A percentile compares a stretch with the other conserved stretches of the same genome.
Conservation (phyloP, 2,329 filamentous ascomycete species). For the Boeremia exigua region DNA sequence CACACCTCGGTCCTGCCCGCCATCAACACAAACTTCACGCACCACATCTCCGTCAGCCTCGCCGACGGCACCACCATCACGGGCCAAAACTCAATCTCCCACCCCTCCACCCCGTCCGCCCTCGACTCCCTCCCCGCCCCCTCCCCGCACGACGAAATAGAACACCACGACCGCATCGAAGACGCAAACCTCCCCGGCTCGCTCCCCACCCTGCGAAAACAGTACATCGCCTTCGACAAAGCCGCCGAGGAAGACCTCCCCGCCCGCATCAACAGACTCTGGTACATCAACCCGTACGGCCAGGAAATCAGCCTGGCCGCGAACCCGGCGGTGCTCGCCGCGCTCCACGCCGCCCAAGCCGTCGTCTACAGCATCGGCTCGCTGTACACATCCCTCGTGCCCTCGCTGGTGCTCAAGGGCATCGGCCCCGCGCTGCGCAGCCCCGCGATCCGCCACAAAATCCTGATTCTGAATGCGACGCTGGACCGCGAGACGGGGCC, state of each 20-base stretch:
- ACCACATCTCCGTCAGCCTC: slow-evolving; percentile 88
- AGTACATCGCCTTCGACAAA: slow-evolving; percentile 85
- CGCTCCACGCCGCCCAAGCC: slow-evolving; percentile 68
- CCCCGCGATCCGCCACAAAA: slow-evolving; percentile 68
- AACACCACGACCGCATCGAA: slow-evolving; percentile 70
- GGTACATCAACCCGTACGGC: slow-evolving; percentile 99
- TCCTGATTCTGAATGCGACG: slow-evolving; percentile 83
- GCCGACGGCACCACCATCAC: slow-evolving; percentile 78
- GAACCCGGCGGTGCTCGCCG: slow-evolving; percentile 78
- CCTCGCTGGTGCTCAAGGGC: slow-evolving; percentile 78
- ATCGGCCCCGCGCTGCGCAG: slow-evolving; percentile 70
- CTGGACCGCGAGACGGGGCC: slow-evolving; percentile 88
- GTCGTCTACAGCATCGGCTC: slow-evolving; percentile 94
- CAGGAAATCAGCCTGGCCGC: slow-evolving; percentile 87
- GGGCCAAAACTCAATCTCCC: slow-evolving; percentile 74
- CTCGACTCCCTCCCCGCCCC: slow-evolving; percentile 27
- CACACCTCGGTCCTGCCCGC: slow-evolving; percentile 82
- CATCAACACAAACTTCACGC: slow-evolving; percentile 93
- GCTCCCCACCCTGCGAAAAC: slow-evolving; percentile 77
- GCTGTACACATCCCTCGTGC: slow-evolving; percentile 87
- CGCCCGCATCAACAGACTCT: slow-evolving; percentile 78
- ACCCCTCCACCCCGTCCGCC: slow-evolving; percentile 39
- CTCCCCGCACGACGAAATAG: slow-evolving; percentile 50
- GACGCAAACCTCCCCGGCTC: slow-evolving; percentile 84
- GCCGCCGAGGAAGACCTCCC: slow-evolving; percentile 74